Evolutionary conservation across 192 early-diverging fungal genomes (phyloP).

Genomic region (Umbelopsis isabellina): DNA sequence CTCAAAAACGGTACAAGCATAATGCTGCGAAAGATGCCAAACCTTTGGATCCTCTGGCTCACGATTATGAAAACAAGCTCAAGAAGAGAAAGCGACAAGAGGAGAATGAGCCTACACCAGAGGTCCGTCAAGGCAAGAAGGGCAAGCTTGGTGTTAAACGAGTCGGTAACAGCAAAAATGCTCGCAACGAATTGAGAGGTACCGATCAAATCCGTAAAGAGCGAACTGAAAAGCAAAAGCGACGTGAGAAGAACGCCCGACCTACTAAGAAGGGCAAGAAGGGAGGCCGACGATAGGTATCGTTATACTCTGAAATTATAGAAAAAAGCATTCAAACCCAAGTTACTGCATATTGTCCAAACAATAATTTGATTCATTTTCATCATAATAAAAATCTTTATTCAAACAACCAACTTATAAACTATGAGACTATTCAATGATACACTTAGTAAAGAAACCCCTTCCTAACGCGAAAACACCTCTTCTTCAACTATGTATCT

Average conservation of each 20-base stretch:
- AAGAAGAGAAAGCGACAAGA: slow-evolving; percentile 57
- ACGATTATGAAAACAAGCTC: slow-evolving; percentile 69
- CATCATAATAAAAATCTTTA: no score
- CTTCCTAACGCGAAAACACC: no score
- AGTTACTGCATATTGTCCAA: no score
- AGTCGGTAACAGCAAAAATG: slow-evolving; percentile 41
- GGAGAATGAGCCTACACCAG: slow-evolving; percentile 43
- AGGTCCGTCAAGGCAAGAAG: slow-evolving; percentile 30
- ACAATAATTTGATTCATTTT: no score
- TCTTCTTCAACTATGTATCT: no score
- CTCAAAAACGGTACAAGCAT: slow-evolving; percentile 74
- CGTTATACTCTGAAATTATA: slow-evolving; percentile 1
- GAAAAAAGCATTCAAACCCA: slow-evolving; percentile 3
- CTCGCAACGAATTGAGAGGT: slow-evolving; percentile 79
- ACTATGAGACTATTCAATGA: no score
- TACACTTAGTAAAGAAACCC: no score
- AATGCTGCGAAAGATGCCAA: slow-evolving; percentile 74
- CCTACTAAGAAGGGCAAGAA: slow-evolving; percentile 39
- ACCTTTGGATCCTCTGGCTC: slow-evolving; percentile 64
- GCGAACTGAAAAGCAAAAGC: slow-evolving; percentile 69
- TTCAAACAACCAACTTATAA: no score
- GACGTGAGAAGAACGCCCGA: slow-evolving; percentile 76
- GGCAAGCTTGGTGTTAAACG: slow-evolving; percentile 45
- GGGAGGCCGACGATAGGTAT: slow-evolving; percentile 22
- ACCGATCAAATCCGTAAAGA: slow-evolving; percentile 81